Base-by-base conservation (phyloP, 495 filamentous ascomycete species). In the Hyaloscypha finlandica region DNA sequence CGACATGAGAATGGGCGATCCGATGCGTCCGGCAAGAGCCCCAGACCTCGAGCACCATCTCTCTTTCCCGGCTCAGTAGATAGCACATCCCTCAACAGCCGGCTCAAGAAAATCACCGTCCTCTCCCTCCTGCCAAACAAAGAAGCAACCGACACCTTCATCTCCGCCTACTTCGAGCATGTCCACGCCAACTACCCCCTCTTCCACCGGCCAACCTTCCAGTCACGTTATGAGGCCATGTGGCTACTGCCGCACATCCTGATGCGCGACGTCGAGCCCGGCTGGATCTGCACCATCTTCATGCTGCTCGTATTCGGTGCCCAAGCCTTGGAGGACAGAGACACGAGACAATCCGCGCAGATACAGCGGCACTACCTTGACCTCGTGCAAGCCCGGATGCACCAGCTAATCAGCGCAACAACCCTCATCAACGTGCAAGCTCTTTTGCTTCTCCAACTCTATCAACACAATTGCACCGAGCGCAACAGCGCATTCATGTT, bases 261-360 rank as follows among this genome's bases (percentile, higher is more conserved):
- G 45, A 33, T 70, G 66, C 55, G 62, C 22, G 68, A 70, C 8
- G 29, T 73, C 59, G 64, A 73, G 68, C 59, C 72, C 2, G 79
- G 80, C 30, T 82, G 79, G 81, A 69, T 81, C 22, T 81, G 78
- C 67, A 79, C 78, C 68, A 72, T 83, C 33, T 78, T 79, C 37
- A 81, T 81, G 76, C 75, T 81, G 37, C 68, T 82, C 11, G 74
- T 79, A 25, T 75, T 83, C 30, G 77, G 79, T 55, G 73, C 78
- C 48, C 70, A 74, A 42, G 70, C 71, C 30, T 70, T 77, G 29
- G 68, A 73, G 45, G 68, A 73, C 52, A 56, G 66, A 59, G 65
- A 71, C 61, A 52, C 39, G n/a, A 32, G 59, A n/a, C 71, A 75
- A 59, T 74, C 74, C 56, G 67, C 70, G 20, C 75, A 71, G 22